Conservation (phyloP, 495 filamentous ascomycete genomes). For the Penicillium samsonianum region DNA sequence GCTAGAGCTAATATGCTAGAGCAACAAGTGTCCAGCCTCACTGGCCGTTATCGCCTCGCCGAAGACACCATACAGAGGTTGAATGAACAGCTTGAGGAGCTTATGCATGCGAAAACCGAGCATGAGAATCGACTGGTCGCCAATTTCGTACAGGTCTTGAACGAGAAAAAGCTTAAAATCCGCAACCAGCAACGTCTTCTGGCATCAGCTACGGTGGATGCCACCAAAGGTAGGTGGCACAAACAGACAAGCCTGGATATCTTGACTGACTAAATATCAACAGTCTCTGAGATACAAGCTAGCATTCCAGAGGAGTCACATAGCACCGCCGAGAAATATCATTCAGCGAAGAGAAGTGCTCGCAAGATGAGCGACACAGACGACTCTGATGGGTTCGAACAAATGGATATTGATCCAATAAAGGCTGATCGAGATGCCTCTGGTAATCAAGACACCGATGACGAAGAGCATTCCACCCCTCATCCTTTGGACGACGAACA, state of each 20-base stretch:
- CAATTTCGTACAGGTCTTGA: conserved; percentile 72
- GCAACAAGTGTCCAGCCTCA: conserved; percentile 50
- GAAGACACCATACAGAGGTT: conserved; percentile 53
- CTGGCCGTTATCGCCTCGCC: conserved; percentile 43
- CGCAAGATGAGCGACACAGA: conserved; percentile 23
- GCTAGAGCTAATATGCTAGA: conserved; percentile 41
- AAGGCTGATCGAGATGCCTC: conserved; percentile 21
- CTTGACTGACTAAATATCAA: conserved; percentile 1
- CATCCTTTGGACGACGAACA: conserved; percentile 40
- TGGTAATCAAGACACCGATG: conserved; percentile 40
- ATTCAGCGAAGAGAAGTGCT: conserved; percentile 49
- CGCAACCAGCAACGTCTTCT: conserved; percentile 75
- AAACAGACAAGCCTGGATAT: neutral
- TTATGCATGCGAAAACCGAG: conserved; percentile 63
- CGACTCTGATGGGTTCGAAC: conserved; percentile 47
- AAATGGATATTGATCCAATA: conserved; percentile 58
- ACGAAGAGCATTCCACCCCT: conserved; percentile 41
- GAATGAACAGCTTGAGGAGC: conserved; percentile 59
- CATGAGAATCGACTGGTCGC: conserved; percentile 70
- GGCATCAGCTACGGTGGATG: conserved; percentile 58
- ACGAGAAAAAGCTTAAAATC: conserved; percentile 91
- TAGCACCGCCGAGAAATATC: conserved; percentile 16
- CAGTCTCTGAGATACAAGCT: conserved; percentile 35
- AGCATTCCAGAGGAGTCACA: conserved; percentile 14
- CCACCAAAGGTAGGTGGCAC: conserved; percentile 39